These are phyloP conservation scores for Mycena pura DNA, from an alignment of 768 basidiomycete species.

Conservation along the genomic window DNA sequence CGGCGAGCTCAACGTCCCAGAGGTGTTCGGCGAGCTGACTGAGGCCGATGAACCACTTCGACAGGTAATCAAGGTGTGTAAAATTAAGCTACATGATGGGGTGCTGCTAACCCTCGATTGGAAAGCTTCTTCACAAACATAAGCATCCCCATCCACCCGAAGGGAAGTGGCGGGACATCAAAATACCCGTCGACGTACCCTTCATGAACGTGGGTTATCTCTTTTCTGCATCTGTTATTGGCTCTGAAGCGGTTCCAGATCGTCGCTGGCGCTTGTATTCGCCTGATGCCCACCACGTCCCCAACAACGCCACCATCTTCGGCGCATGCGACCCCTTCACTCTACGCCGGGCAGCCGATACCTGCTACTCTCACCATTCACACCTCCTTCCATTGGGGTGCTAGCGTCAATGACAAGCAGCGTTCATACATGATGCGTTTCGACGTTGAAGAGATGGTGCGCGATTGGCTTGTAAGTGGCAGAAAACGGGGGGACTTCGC, in stretches of 20 bases:
- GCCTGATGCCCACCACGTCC: constrained; percentile 53
- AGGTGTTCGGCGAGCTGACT: constrained; percentile 36
- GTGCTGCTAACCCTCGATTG: background rate
- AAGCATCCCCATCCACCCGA: constrained; percentile 46
- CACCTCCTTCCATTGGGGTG: constrained; percentile 83
- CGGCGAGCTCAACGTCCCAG: constrained; percentile 70
- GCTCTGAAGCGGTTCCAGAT: constrained; percentile 53
- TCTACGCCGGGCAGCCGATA: constrained; percentile 92
- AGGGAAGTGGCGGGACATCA: constrained; percentile 74
- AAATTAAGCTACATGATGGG: background rate
- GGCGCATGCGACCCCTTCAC: constrained; percentile 42
- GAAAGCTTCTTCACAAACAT: constrained; percentile 50
- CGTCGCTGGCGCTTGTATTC: constrained; percentile 64
- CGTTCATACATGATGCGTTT: constrained; percentile 69
- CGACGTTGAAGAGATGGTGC: constrained; percentile 80
- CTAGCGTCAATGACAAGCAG: constrained; percentile 45
- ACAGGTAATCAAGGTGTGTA: constrained; percentile 40
- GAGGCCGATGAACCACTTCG: constrained; percentile 40
- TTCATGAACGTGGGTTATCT: constrained; percentile 68
- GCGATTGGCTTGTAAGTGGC: constrained; percentile 91
- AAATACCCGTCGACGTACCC: constrained; percentile 88
- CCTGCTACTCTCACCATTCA: constrained; percentile 67
- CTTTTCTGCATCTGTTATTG: constrained; percentile 10
- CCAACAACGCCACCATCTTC: constrained; percentile 35
- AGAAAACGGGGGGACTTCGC: constrained; percentile 84